A percentile compares a stretch with the other conserved stretches of the same genome.
These are phyloP conservation scores for Oryza meyeriana DNA, from an alignment of 176 grass and related monocot species.

Conservation along the genomic window DNA sequence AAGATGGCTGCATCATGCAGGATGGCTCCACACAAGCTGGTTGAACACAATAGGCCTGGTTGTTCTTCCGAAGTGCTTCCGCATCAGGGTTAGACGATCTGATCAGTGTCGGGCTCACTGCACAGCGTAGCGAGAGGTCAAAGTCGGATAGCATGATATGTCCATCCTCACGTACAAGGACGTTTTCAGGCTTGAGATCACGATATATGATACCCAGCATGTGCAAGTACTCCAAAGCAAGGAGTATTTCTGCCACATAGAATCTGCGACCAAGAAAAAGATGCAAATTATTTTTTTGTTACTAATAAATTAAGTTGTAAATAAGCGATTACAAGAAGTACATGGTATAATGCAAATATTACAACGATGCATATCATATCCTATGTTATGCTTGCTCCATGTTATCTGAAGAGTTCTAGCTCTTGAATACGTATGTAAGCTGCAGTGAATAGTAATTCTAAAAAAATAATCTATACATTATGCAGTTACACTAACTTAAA, in stretches of 20 bases:
- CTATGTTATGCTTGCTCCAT: not conserved
- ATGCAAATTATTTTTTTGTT: slow-evolving; percentile 7
- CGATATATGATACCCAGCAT: slow-evolving; percentile 93
- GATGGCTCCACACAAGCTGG: slow-evolving; percentile 65
- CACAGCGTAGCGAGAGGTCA: slow-evolving; percentile 66
- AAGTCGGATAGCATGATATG: slow-evolving; percentile 97
- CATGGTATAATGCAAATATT: not conserved
- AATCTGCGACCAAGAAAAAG: slow-evolving; percentile 50
- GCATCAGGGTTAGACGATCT: slow-evolving; percentile 55
- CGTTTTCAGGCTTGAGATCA: slow-evolving; percentile 88
- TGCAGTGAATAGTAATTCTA: not conserved
- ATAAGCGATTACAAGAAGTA: slow-evolving; percentile 11
- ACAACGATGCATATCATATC: not conserved
- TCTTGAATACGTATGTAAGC: not conserved
- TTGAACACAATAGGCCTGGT: slow-evolving; percentile 45
- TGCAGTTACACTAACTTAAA: not conserved
- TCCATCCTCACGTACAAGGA: slow-evolving; percentile 83
- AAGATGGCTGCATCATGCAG: slow-evolving; percentile 67
- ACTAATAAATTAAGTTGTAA: slow-evolving; percentile 20
- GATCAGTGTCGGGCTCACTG: slow-evolving; percentile 69
- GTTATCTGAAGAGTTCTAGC: not conserved
- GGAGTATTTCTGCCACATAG: slow-evolving; percentile 87
- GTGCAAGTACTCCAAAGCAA: slow-evolving; percentile 88
- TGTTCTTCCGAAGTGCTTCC: slow-evolving; percentile 48
- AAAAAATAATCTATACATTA: not conserved